Evolutionary conservation across 2,329 filamentous ascomycete species (phyloP).

Genomic region (Epichloe sp.): DNA sequence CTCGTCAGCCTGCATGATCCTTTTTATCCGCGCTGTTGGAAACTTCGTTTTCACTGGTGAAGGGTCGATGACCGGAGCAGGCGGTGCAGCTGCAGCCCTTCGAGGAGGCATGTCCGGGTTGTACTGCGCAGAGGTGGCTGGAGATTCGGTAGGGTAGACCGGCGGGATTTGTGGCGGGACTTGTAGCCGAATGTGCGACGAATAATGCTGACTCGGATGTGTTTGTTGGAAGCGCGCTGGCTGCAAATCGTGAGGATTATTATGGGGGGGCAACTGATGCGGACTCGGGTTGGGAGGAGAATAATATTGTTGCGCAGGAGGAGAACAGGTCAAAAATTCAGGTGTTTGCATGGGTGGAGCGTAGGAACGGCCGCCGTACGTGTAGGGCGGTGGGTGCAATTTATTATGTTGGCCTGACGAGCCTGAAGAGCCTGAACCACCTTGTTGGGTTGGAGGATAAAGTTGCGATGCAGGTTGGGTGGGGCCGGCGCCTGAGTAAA

Average conservation of each 20-base stretch:
- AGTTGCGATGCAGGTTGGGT: constrained; percentile 10
- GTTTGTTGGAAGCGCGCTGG: constrained; percentile 6
- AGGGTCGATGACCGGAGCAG: constrained; percentile 34
- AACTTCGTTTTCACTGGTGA: constrained; percentile 89
- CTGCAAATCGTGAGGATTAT: constrained; percentile 8
- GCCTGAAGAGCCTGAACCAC: too few relatives aligned
- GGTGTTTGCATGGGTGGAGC: constrained; percentile 17
- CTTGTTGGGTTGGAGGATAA: constrained; percentile 3
- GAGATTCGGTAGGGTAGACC: background rate
- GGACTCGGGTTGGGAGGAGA: constrained; percentile 9
- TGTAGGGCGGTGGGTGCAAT: constrained; percentile 18
- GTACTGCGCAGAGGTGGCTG: constrained; percentile 3
- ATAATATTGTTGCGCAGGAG: constrained; percentile 11
- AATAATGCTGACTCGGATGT: background rate
- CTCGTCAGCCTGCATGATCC: constrained; percentile 98
- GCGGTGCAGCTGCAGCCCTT: constrained; percentile 17
- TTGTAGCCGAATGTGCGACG: constrained; percentile 2
- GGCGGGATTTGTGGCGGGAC: constrained; percentile 1
- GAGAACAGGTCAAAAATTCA: constrained; percentile 14
- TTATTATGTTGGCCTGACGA: constrained; percentile 21
- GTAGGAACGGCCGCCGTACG: constrained; percentile 13
- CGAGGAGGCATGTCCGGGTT: constrained; percentile 22
- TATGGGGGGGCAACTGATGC: constrained; percentile 3
- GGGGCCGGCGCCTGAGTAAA: constrained; percentile 30
- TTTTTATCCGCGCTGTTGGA: constrained; percentile 91